Base-by-base conservation (phyloP, 345 rosid genomes). In the Rhizophora apiculata region DNA sequence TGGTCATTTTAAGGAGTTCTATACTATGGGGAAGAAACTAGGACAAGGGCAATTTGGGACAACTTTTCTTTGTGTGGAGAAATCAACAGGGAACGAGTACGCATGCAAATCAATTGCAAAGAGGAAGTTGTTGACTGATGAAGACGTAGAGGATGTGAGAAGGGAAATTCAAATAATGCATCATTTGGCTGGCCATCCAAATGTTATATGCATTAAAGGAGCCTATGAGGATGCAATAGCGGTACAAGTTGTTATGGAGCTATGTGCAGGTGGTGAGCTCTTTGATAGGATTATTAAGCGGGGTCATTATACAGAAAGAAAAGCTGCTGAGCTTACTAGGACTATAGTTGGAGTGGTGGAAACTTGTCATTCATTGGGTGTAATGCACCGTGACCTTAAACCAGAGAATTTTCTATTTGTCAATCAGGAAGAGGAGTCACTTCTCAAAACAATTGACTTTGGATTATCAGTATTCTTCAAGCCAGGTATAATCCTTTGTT, bases 141-240 rank as follows among this genome's bases (percentile, higher is more conserved):
- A 76, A 22, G 79, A 76, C 39, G 79, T 70, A 71, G 79, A 76
- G 75, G 75, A 76, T 46, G 79, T 76, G 16, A 65, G 75, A 21
- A 66, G 79, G 64, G 79, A 76, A 66, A 76, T 76, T 54, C 75
- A 71, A 70, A 76, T 76, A 66, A 76, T 76, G 79, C 68, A 76
- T 34, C 79, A 76, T 63, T 66, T 76, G 72, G 68, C 75, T 31
- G 79, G 79, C 10, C 75, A 76, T 63, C 79, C 79, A 22, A 71
- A 76, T 70, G 75, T 76, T n/a, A 71, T 76, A 61, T 76, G 75
- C 32, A 76, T 76, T 11, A 71, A 76, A 67, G 79, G 79, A 58
- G 79, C 79, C 13, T 76, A 71, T 55, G 79, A 70, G 75, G 79
- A 76, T 71, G 68, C 60, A 4, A 5, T 67, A 31, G 79, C 75